Evolutionary conservation across 2,329 filamentous ascomycete species (phyloP), one percentile per base, ranked within the genome.

Genomic region (Tolypocladium album): DNA sequence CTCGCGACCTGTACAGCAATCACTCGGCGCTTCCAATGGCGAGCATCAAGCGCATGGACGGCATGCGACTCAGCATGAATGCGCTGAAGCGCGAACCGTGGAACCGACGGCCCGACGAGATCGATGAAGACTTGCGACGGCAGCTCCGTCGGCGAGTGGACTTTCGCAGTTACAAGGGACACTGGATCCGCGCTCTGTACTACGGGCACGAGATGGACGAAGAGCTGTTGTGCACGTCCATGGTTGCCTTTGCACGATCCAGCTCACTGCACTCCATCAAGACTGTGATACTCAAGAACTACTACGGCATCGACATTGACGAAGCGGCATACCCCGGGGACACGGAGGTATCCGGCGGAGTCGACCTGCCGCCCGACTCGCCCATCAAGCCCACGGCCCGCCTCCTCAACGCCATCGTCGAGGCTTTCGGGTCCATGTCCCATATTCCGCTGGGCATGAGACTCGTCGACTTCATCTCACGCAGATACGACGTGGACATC

Each of bases 391-490:
- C 90, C 2, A 84, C 82, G 0, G 63, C 70, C 9, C 74, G 76
- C 2, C 76, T 92, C 0, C 77, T 93, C 27, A 77, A 82, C 59
- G 81, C 86, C 11, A 74, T 92, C n/a, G 86, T 87, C 7, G 85
- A 90, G 67, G 76, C 79, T 1, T 89, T 87, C 63, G 82, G 87
- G n/a, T 80, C 79, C 62, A 89, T 87, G 71, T 85, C 82, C 56
- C 78, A 87, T 59, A 77, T 91, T 4, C 69, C 77, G 0, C 75
- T 79, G 1, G 88, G 84, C 15, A 67, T 87, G 34, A 78, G 81
- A 47, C 67, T 88, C 0, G 73, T 92, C 15, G 80, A 88, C 61
- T 82, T 82, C 65, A 70, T 92, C 56, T 87, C 88, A 0, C 73
- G 73, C 1, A 75, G 76, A 8, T 89, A 88, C 71, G 63, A 74